These are phyloP conservation scores for Fusarium praegraminearum DNA, from an alignment of 2,329 filamentous ascomycete species.

Conservation along the genomic window DNA sequence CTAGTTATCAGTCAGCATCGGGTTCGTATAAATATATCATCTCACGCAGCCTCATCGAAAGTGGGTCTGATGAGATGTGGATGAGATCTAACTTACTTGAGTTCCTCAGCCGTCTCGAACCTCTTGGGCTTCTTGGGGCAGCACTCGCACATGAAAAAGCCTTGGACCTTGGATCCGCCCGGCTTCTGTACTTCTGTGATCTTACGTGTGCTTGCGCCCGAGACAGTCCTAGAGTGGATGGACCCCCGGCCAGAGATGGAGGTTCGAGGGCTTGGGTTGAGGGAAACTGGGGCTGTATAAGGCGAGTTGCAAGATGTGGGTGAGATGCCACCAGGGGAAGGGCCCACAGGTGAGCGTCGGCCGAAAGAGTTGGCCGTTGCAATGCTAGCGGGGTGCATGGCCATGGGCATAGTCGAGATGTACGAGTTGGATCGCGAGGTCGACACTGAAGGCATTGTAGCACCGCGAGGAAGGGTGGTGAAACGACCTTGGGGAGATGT, in stretches of 20 bases:
- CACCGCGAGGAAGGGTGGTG: conserved; percentile 58
- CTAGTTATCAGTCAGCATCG: conserved; percentile 61
- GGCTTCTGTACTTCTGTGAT: conserved; percentile 63
- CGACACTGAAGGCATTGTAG: conserved; percentile 58
- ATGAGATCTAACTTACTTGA: conserved; percentile 72
- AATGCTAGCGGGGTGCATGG: conserved; percentile 54
- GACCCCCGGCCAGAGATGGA: conserved; percentile 57
- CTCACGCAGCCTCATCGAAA: conserved; percentile 17
- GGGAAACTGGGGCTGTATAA: conserved; percentile 61
- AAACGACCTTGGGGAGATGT: conserved; percentile 66
- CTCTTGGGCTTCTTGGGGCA: conserved; percentile 42
- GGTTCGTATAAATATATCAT: conserved; percentile 6
- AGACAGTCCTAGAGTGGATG: conserved; percentile 60
- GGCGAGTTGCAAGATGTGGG: conserved; percentile 64
- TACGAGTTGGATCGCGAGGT: conserved; percentile 62
- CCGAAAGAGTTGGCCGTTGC: conserved; percentile 60
- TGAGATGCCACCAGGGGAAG: conserved; percentile 64
- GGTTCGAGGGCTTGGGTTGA: conserved; percentile 63
- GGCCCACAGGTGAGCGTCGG: conserved; percentile 59
- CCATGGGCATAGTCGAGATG: conserved; percentile 59
- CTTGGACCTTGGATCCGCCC: conserved; percentile 65
- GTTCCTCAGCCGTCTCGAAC: conserved; percentile 46
- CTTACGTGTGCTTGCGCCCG: conserved; percentile 64
- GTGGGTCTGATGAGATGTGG: conserved; percentile 11
- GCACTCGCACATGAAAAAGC: conserved; percentile 43